Conservation (phyloP, 2,329 filamentous ascomycete genomes). For the Metarhizium album region DNA sequence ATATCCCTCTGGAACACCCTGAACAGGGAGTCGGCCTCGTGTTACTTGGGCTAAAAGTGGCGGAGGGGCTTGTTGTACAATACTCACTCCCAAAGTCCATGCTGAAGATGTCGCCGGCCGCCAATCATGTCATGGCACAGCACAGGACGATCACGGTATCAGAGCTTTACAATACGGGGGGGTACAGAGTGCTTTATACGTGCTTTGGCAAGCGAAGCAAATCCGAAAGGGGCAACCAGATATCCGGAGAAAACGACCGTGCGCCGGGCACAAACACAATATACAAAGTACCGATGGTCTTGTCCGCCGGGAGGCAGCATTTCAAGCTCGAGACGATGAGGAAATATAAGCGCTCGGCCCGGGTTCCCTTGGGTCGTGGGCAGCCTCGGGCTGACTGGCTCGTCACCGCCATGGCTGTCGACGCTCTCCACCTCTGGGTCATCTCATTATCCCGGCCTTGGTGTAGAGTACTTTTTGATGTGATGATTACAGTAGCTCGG, state of each 20-base stretch:
- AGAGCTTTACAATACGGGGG: background rate
- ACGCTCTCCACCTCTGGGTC: slow-evolving; percentile 1
- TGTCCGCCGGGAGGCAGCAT: background rate
- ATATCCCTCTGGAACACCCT: background rate
- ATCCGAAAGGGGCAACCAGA: background rate
- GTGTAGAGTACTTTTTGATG: background rate
- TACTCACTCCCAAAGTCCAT: background rate
- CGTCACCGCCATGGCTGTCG: background rate
- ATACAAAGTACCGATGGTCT: background rate
- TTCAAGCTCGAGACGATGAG: background rate
- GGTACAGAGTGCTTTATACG: background rate
- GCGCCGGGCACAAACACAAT: background rate
- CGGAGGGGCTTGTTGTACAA: background rate
- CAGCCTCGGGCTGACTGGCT: background rate
- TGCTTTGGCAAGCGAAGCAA: background rate
- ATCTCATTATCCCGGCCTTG: background rate
- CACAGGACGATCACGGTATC: background rate
- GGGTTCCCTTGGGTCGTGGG: background rate
- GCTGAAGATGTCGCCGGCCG: background rate
- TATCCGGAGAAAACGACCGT: background rate
- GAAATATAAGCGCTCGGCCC: background rate
- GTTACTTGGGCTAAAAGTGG: background rate
- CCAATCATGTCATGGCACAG: background rate
- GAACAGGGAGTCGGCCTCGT: background rate
- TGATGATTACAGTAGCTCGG: background rate